phyloP scores from a whole-genome alignment of 2,329 filamentous ascomycete genomes.

The Sporothrix sp. region DNA sequence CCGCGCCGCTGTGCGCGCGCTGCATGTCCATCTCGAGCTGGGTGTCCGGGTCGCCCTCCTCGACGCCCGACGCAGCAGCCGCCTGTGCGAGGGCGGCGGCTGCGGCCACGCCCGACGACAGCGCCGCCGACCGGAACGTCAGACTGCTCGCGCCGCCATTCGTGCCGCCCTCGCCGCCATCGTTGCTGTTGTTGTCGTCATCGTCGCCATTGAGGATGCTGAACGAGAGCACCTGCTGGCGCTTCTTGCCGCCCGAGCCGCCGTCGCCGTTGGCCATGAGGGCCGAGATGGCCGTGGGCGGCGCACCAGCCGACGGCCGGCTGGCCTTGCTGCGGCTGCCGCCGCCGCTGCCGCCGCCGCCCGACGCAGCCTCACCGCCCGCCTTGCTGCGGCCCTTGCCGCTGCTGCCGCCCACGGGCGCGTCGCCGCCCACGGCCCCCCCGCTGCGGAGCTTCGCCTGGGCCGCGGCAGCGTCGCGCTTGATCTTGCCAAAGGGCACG shows the following conservation, averaged over 20 bases:
- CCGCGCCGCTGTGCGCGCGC: constrained; percentile 9
- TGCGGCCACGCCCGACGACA: constrained; percentile 10
- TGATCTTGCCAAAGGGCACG: constrained; percentile 67
- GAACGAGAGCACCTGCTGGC: constrained; percentile 16
- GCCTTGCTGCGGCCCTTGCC: background rate
- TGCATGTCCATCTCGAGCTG: constrained; percentile 18
- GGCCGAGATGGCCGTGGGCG: constrained; percentile 14
- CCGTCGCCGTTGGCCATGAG: constrained; percentile 11
- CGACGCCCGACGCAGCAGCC: constrained; percentile 9
- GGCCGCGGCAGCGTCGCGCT: constrained; percentile 47
- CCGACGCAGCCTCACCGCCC: background rate
- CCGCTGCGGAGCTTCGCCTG: constrained; percentile 34
- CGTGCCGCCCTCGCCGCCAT: background rate
- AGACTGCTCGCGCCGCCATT: background rate
- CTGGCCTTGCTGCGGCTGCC: constrained; percentile 3
- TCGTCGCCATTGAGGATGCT: constrained; percentile 13
- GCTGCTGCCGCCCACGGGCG: background rate
- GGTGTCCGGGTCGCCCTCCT: constrained; percentile 13
- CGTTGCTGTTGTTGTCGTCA: background rate
- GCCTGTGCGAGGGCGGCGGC: constrained; percentile 16
- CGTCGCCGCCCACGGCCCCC: background rate
- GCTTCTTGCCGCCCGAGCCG: constrained; percentile 2
- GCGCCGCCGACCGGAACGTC: background rate
- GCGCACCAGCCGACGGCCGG: constrained; percentile 7
- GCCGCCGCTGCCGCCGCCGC: background rate